Percentiles rank a stretch among this genome's conserved stretches.
Conservation (phyloP, 2,329 filamentous ascomycete species). For the Trichoderma gracile region DNA sequence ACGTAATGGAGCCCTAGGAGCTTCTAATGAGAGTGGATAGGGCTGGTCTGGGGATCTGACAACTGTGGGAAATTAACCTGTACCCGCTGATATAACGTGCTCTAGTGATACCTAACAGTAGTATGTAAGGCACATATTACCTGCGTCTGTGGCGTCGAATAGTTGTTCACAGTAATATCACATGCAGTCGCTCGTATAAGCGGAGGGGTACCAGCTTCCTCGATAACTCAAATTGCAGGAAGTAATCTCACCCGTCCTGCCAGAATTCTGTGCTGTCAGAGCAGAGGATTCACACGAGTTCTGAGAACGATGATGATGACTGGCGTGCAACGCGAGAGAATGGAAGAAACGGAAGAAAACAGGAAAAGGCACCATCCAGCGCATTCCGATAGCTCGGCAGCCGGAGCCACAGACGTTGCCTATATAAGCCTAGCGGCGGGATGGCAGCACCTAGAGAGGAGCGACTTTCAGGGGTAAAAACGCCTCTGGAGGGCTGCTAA, state of each 20-base stretch:
- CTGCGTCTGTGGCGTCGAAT: too few relatives aligned
- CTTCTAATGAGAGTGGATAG: conserved; percentile 16
- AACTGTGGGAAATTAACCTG: conserved; percentile 21
- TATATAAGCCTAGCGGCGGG: conserved; percentile 22
- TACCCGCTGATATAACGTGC: conserved; percentile 11
- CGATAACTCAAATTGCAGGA: too few relatives aligned
- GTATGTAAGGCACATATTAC: too few relatives aligned
- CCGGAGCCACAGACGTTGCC: conserved; percentile 14
- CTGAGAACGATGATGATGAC: background rate
- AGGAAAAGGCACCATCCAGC: background rate
- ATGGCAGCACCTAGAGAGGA: background rate
- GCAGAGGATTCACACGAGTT: conserved; percentile 8
- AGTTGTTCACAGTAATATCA: too few relatives aligned
- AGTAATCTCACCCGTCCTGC: too few relatives aligned
- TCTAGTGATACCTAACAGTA: too few relatives aligned
- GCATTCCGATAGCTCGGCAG: conserved; percentile 23
- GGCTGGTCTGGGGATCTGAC: conserved; percentile 18
- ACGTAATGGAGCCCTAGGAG: conserved; percentile 3
- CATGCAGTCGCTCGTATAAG: too few relatives aligned
- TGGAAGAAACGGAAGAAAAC: too few relatives aligned
- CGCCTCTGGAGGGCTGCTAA: conserved; percentile 1
- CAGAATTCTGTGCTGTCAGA: too few relatives aligned
- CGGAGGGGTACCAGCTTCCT: too few relatives aligned
- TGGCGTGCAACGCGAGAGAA: background rate
- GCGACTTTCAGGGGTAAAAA: conserved; percentile 24